Conservation (phyloP, 2,329 filamentous ascomycete species). For the Cercospora citrullina region DNA sequence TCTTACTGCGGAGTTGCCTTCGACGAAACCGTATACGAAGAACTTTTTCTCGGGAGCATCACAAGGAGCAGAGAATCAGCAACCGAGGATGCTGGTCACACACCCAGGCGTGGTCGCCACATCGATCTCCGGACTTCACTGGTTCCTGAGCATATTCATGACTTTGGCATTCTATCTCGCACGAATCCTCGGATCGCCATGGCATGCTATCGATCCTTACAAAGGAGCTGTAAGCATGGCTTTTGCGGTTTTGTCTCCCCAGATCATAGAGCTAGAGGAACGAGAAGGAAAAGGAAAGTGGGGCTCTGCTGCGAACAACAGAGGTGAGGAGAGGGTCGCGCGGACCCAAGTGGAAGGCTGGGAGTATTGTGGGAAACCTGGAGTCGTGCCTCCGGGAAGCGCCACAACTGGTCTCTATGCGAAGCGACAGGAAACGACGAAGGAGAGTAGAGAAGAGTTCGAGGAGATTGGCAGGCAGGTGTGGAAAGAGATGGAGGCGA, state of each 20-base stretch:
- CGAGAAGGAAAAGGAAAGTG: conserved; percentile 69
- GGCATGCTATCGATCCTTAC: conserved; percentile 80
- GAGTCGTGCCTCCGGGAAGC: conserved; percentile 47
- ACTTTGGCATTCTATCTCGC: conserved; percentile 66
- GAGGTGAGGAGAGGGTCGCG: conserved; percentile 59
- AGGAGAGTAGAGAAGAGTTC: conserved; percentile 68
- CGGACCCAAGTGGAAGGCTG: conserved; percentile 84
- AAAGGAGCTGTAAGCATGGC: conserved; percentile 72
- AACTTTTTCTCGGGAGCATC: conserved; percentile 53
- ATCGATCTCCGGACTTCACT: conserved; percentile 72
- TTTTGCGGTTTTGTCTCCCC: conserved; percentile 72
- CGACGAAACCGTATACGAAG: conserved; percentile 58
- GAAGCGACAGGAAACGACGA: conserved; percentile 59
- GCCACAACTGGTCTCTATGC: conserved; percentile 57
- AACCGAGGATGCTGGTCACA: conserved; percentile 71
- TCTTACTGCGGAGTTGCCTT: conserved; percentile 70
- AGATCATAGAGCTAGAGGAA: conserved; percentile 58
- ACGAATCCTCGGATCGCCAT: conserved; percentile 79
- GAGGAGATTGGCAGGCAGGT: conserved; percentile 63
- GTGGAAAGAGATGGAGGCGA: conserved; percentile 43
- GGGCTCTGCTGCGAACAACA: conserved; percentile 69
- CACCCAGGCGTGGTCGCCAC: conserved; percentile 89
- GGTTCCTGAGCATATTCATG: conserved; percentile 70
- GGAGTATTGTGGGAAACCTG: conserved; percentile 63
- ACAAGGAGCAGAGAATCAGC: conserved; percentile 26